These are phyloP conservation scores for Blastobotrys parvus DNA, from an alignment of 805 yeast species.

Conservation along the genomic window DNA sequence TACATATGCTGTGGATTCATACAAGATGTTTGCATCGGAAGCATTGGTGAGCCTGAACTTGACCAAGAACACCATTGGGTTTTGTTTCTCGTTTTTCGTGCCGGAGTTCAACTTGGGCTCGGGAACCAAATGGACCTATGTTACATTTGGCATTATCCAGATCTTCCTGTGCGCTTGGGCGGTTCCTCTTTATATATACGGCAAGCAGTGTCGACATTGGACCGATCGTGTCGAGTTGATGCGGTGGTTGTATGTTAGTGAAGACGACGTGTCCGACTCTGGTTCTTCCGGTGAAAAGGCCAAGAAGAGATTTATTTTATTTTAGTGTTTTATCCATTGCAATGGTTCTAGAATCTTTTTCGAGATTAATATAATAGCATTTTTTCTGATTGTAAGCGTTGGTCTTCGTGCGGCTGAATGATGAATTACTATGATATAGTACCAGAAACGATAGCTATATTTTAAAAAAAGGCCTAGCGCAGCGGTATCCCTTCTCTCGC, in stretches of 20 bases:
- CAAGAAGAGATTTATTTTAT: not conserved
- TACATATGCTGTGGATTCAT: slow-evolving; percentile 50
- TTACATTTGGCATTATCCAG: slow-evolving; percentile 47
- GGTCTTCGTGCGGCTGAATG: too few relatives aligned
- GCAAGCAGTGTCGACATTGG: slow-evolving; percentile 44
- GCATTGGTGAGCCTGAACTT: slow-evolving; percentile 49
- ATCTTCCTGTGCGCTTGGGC: slow-evolving; percentile 40
- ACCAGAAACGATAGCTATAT: too few relatives aligned
- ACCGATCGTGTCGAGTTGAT: slow-evolving; percentile 41
- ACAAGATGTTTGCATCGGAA: slow-evolving; percentile 50
- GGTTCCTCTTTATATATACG: slow-evolving; percentile 46
- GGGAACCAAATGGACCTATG: slow-evolving; percentile 41
- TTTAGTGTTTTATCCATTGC: not conserved
- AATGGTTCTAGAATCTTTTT: too few relatives aligned
- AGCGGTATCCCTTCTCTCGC: too few relatives aligned
- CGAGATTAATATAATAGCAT: too few relatives aligned
- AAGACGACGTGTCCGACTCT: slow-evolving; percentile 7
- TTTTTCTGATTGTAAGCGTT: too few relatives aligned
- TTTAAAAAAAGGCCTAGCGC: too few relatives aligned
- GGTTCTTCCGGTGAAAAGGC: too few relatives aligned
- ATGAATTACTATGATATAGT: too few relatives aligned
- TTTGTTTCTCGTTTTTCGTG: slow-evolving; percentile 49
- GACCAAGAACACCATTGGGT: slow-evolving; percentile 46
- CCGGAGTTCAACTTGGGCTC: slow-evolving; percentile 34
- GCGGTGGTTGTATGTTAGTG: slow-evolving; percentile 30